phyloP scores from a whole-genome alignment of 805 yeast species.

The Wickerhamiella qilinensis region DNA sequence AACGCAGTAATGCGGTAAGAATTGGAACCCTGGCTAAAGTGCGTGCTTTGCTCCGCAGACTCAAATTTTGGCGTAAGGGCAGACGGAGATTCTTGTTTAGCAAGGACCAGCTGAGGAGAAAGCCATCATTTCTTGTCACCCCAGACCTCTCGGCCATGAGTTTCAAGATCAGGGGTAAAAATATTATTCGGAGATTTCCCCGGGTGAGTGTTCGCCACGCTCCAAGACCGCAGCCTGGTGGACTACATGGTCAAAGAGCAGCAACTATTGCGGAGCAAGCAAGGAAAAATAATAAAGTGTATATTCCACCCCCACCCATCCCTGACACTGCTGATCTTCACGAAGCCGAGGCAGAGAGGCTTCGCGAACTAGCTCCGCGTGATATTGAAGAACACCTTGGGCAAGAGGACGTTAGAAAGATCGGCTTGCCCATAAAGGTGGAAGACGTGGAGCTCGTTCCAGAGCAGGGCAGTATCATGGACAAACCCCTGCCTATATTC shows the following conservation, averaged over 20 bases:
- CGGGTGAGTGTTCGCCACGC: not conserved
- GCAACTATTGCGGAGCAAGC: not conserved
- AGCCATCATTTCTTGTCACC: slow-evolving; percentile 12
- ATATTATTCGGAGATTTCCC: slow-evolving; percentile 5
- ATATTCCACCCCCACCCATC: not conserved
- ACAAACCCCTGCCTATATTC: not conserved
- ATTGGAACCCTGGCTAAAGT: slow-evolving; percentile 5
- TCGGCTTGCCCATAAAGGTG: not conserved
- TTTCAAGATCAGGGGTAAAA: slow-evolving; percentile 7
- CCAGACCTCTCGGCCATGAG: slow-evolving; percentile 11
- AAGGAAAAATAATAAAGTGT: not conserved
- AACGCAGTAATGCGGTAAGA: slow-evolving; percentile 8
- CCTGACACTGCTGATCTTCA: not conserved
- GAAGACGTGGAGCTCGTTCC: not conserved
- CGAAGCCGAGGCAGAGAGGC: not conserved
- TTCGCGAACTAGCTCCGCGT: not conserved
- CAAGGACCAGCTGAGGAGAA: slow-evolving; percentile 7
- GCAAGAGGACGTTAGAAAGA: not conserved
- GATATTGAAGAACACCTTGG: not conserved
- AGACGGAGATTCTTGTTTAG: slow-evolving; percentile 5
- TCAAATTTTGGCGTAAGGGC: slow-evolving; percentile 1
- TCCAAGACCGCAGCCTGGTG: not conserved
- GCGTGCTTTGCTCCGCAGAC: not conserved
- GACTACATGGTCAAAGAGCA: not conserved
- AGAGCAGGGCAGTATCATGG: not conserved